These are phyloP conservation scores for Boletus subparvulus DNA, from an alignment of 768 basidiomycete species.

Conservation along the genomic window DNA sequence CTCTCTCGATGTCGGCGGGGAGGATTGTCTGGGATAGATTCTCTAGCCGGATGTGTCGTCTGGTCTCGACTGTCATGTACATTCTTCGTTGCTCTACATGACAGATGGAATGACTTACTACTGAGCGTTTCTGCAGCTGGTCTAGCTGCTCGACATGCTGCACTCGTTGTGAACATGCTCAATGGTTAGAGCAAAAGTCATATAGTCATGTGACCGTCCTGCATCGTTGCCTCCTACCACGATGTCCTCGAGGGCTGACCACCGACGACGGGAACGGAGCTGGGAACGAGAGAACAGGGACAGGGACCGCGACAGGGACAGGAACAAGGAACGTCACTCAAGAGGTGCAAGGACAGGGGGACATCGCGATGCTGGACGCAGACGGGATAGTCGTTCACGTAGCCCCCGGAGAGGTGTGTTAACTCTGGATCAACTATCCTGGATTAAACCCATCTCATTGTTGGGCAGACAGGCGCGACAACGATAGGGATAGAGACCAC, in stretches of 20 bases:
- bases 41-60: constrained; percentile 46
- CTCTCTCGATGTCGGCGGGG: constrained; percentile 53
- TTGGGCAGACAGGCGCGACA: constrained; percentile 35
- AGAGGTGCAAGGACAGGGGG: constrained; percentile 34
- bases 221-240: constrained; percentile 34
- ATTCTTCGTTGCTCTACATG: constrained; percentile 4
- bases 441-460: not conserved
- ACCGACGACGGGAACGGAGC: constrained; percentile 60
- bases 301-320: constrained; percentile 29
- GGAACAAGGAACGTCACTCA: constrained; percentile 45
- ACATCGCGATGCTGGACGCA: constrained; percentile 36
- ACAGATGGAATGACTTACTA: constrained; percentile 13
- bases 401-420: constrained; percentile 36
- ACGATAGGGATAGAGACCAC: constrained; percentile 40
- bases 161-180: constrained; percentile 21
- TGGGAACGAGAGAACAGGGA: constrained; percentile 51
- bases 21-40: constrained; percentile 53
- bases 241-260: constrained; percentile 60
- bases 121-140: constrained; percentile 4
- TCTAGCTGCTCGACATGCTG: constrained; percentile 21
- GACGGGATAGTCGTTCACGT: constrained; percentile 41
- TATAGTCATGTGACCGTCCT: constrained; percentile 28
- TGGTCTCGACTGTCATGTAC: constrained; percentile 20
- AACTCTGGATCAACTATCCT: not conserved
- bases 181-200: not conserved